Evolutionary conservation across 2,329 filamentous ascomycete genomes (phyloP).

Genomic region (Venturia aucupariae): DNA sequence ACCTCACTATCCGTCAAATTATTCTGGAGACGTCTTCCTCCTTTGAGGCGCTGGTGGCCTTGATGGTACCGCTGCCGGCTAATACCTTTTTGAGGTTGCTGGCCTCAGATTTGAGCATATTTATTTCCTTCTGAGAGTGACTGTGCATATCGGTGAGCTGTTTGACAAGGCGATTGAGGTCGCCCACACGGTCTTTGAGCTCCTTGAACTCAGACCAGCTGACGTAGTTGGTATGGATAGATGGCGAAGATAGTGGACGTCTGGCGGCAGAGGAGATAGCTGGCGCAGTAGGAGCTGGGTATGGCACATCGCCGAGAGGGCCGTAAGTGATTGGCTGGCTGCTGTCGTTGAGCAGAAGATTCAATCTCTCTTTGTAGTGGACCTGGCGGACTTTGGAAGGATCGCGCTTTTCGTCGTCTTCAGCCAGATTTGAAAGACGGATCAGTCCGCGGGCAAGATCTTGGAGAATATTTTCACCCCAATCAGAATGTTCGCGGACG

Average conservation of each 20-base stretch:
- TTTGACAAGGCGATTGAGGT: not conserved
- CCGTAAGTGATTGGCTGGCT: not conserved
- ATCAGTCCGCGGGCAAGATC: constrained; percentile 21
- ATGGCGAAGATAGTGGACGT: not conserved
- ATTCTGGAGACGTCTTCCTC: not conserved
- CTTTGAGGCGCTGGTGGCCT: not conserved
- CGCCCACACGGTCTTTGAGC: not conserved
- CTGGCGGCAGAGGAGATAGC: not conserved
- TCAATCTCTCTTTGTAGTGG: constrained; percentile 23
- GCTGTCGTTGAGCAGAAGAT: constrained; percentile 9
- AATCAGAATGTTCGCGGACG: constrained; percentile 22
- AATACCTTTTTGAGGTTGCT: not conserved
- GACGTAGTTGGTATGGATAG: not conserved
- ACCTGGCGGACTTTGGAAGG: constrained; percentile 19
- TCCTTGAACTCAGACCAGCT: constrained; percentile 5
- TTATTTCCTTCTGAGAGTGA: not conserved
- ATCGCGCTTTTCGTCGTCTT: constrained; percentile 23
- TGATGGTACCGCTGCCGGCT: not conserved
- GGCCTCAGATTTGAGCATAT: not conserved
- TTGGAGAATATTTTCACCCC: constrained; percentile 24
- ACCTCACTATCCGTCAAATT: constrained; percentile 4
- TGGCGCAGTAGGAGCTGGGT: not conserved
- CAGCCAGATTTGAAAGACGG: constrained; percentile 25
- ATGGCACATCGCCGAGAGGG: not conserved
- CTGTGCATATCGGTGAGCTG: constrained; percentile 7